Base-by-base conservation (phyloP, 129 eudicot species). In the Pittosporum tobira region DNA sequence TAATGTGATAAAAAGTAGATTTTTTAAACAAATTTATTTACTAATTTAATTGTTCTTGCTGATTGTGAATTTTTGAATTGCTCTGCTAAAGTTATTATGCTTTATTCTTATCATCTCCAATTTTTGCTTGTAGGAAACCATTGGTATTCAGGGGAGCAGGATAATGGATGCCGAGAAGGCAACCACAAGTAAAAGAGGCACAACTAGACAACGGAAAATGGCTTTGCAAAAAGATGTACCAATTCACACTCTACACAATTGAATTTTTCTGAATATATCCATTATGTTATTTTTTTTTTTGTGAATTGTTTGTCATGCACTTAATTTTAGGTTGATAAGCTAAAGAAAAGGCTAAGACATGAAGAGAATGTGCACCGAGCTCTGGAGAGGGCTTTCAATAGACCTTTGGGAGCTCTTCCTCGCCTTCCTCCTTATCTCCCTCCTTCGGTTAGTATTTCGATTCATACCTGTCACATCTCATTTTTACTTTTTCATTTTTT, bases 361-460 rank as follows among this genome's bases (percentile, higher is more conserved):
- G 95, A 84, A 73, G 91, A 84, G 62, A 81, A 82, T 71, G 85
- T 88, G 42, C 96, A 75, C 36, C 66, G 78, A 69, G 93, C 95
- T 47, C 71, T 88, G 61, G 88, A 81, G 67, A 71, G 87, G 69
- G 95, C 88, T 20, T 81, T 88, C 29, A 79, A 75, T 15, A 68
- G 85, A 59, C 93, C 91, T 16, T 43, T 81, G 51, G 91, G 88
- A 40, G 69, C 80, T 59, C 87, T 81, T 48, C 94, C 91, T 67
- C 82, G 84, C 24, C 91, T 88, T 51, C 85, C 95, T 43, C 85
- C 85, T 15, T 75, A 80, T 79, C 96, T 88, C 36, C 88, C 91
- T 36, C 77, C 83, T 37, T 29, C 63, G 75, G 90, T 82, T 8
- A 71, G 79, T 67, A 28, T 23, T 50, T 27, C 53, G 27, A 21